Conservation (phyloP, 352 stramenopile genomes). For the Globisporangium sylvaticum region DNA sequence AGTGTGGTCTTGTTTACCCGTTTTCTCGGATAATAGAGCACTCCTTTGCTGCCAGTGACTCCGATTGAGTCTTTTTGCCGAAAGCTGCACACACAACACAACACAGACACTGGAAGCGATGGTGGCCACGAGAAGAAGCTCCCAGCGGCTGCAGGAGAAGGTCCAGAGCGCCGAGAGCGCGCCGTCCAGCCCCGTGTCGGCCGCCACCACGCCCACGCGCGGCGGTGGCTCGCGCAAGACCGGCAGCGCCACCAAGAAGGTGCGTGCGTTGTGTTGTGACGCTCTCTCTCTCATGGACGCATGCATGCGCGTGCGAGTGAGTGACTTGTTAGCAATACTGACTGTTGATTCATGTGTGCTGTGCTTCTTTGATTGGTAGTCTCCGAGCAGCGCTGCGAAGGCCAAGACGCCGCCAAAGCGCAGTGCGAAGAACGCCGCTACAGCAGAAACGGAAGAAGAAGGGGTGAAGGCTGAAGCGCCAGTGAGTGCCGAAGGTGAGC, state of each 20-base stretch:
- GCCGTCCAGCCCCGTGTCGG: constrained; percentile 1
- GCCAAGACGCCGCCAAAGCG: constrained; percentile 11
- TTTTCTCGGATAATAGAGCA: too few relatives aligned
- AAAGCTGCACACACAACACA: background rate
- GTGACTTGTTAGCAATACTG: background rate
- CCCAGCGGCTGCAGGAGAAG: constrained; percentile 57
- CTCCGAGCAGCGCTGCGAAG: constrained; percentile 11
- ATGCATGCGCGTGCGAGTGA: background rate
- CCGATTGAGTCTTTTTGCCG: background rate
- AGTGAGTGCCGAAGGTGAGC: background rate
- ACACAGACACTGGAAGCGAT: too few relatives aligned
- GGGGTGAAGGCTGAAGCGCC: too few relatives aligned
- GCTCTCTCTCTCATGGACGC: background rate
- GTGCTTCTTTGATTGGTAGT: constrained; percentile 1
- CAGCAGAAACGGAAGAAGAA: background rate
- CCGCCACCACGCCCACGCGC: constrained; percentile 14
- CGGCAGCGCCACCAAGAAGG: constrained; percentile 16
- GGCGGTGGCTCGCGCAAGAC: constrained; percentile 5
- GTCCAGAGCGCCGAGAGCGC: constrained; percentile 5
- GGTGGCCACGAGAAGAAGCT: constrained; percentile 62
- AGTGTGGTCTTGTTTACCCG: too few relatives aligned
- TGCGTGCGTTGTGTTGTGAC: background rate
- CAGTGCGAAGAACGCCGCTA: constrained; percentile 4
- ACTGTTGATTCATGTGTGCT: background rate
- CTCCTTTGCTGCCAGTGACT: background rate